phyloP scores from a whole-genome alignment of 2,329 filamentous ascomycete genomes.

The Stachybotrys elegans region DNA sequence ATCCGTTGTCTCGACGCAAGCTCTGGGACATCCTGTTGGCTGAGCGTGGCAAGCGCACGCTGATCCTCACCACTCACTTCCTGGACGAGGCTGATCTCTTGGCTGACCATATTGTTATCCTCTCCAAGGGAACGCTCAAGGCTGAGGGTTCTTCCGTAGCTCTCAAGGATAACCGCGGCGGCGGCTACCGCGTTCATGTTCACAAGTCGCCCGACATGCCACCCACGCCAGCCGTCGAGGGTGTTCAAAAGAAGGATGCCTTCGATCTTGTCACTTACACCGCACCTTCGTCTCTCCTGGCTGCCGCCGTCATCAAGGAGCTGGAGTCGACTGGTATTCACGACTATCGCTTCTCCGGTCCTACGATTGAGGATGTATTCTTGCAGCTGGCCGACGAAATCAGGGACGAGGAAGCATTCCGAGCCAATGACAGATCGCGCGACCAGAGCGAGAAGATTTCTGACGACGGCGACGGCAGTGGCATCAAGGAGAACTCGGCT shows the following conservation, averaged over 20 bases:
- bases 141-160: slow-evolving; percentile 81
- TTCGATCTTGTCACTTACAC: slow-evolving; percentile 72
- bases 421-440: slow-evolving; percentile 14
- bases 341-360: slow-evolving; percentile 82
- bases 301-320: slow-evolving; percentile 64
- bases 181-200: slow-evolving; percentile 78
- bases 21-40: slow-evolving; percentile 91
- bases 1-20: slow-evolving; percentile 80
- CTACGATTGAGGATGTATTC: slow-evolving; percentile 91
- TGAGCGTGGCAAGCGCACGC: slow-evolving; percentile 75
- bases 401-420: slow-evolving; percentile 42
- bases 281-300: slow-evolving; percentile 63
- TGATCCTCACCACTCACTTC: slow-evolving; percentile 89
- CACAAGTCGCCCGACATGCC: slow-evolving; percentile 51
- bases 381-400: slow-evolving; percentile 80
- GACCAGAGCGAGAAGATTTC: slow-evolving; percentile 14
- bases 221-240: slow-evolving; percentile 46
- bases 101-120: slow-evolving; percentile 80
- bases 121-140: slow-evolving; percentile 78
- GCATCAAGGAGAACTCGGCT: slow-evolving; percentile 14
- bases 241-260: slow-evolving; percentile 50
- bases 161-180: slow-evolving; percentile 75
- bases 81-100: slow-evolving; percentile 88
- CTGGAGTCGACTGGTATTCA: slow-evolving; percentile 63
- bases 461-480: slow-evolving; percentile 15